These are phyloP conservation scores for Microcyclosporella mali DNA, from an alignment of 2,329 filamentous ascomycete species.

Conservation along the genomic window DNA sequence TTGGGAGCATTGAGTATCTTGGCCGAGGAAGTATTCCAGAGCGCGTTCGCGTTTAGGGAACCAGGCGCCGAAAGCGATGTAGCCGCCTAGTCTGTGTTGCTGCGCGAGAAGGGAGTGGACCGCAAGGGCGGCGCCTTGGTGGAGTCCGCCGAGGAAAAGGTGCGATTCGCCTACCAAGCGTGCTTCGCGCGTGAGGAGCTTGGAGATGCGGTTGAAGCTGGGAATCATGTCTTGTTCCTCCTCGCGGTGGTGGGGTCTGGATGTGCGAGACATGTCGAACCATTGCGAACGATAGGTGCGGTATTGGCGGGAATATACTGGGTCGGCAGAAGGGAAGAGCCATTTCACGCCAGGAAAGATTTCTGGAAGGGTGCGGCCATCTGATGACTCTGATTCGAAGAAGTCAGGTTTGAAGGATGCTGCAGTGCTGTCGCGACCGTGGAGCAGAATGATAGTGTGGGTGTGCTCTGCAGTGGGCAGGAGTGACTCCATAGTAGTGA, in stretches of 20 bases:
- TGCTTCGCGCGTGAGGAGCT: conserved; percentile 12
- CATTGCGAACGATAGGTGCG: conserved; percentile 31
- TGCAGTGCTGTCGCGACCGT: conserved; percentile 40
- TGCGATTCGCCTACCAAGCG: conserved; percentile 13
- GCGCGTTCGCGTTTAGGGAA: conserved; percentile 1
- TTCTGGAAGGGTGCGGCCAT: conserved; percentile 26
- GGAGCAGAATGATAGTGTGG: conserved; percentile 44
- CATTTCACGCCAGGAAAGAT: conserved; percentile 33
- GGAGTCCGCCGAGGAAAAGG: conserved; percentile 20
- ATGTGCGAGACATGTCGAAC: conserved; percentile 34
- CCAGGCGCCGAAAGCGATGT: conserved; percentile 20
- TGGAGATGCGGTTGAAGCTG: conserved; percentile 8
- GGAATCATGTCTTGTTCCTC: conserved; percentile 15
- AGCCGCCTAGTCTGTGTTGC: conserved; percentile 12
- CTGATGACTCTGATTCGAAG: conserved; percentile 32
- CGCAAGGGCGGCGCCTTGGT: conserved; percentile 20
- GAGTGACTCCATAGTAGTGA: not conserved
- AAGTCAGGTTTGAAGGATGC: conserved; percentile 38
- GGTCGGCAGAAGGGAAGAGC: conserved; percentile 31
- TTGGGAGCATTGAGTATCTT: too few relatives aligned
- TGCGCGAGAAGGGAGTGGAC: conserved; percentile 15
- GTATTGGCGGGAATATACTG: conserved; percentile 22
- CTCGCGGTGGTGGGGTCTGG: conserved; percentile 23
- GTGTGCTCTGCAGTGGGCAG: conserved; percentile 28
- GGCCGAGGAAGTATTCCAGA: too few relatives aligned